Base-by-base conservation (phyloP, 495 filamentous ascomycete genomes). In the Neurospora cerealis region DNA sequence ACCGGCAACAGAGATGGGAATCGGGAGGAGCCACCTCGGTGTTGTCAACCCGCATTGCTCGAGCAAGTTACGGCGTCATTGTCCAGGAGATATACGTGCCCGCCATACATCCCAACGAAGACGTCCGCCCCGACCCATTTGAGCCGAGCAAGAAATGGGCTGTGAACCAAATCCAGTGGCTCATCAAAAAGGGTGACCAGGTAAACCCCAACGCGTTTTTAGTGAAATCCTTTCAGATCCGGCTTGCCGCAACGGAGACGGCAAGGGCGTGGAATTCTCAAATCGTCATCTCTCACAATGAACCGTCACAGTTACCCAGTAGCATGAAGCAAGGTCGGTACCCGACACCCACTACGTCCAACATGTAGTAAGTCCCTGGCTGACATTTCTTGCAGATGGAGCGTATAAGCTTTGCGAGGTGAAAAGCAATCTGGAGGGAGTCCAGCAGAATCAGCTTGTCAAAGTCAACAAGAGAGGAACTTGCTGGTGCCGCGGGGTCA, bases 1-100 rank as follows among this genome's bases (percentile, higher is more conserved):
- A 89, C 71, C 82, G 87, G n/a, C 81, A 85, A 19, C 85, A 89
- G 71, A 82, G 83, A 42, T 78, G 88, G 34, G 82, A 84, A 39
- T 82, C 81, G 36, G 62, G 72, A 2, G 81, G 79, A 0, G 74
- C 77, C 5, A 60, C 72, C 39, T 78, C 80, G 1, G 83, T 87
- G 10, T 83, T 89, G 71, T 81, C 80, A 41, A 81, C 83, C 66
- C 77, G 87, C 62, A 84, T 87, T 71, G 87, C 86, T 5, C 84
- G 88, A n/a, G 80, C 86, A 6, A 89, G 87, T 73, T 90, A 89
- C 77, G 88, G 87, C 0, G 83, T 90, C 6, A 75, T 88, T 13
- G 86, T 85, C 44, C 80, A 82, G 48, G 78, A 85, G 69, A 74
- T 80, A 10, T 90, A 88, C 60, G 77, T 87, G 40, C 82, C 84